Evolutionary conservation across 805 yeast genomes (phyloP).

Genomic region (Candida ipomoeae): DNA sequence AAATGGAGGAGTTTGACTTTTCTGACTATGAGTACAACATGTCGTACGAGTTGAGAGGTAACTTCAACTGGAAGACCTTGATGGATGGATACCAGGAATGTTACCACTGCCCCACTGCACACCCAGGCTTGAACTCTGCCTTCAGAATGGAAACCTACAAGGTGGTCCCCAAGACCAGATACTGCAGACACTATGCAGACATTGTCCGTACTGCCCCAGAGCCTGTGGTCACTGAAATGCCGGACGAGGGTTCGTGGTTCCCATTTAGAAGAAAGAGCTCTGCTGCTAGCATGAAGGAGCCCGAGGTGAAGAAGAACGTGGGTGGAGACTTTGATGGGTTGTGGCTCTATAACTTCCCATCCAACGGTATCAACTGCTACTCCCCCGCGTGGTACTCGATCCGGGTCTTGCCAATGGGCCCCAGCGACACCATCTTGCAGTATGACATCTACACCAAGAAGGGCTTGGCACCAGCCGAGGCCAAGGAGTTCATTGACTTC

Average conservation of each 20-base stretch:
- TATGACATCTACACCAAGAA: constrained; percentile 60
- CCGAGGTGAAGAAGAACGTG: constrained; percentile 41
- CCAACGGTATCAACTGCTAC: constrained; percentile 58
- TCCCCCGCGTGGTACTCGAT: constrained; percentile 66
- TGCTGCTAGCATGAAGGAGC: constrained; percentile 12
- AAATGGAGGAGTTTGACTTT: constrained; percentile 56
- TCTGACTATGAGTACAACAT: constrained; percentile 59
- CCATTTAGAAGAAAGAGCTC: constrained; percentile 41
- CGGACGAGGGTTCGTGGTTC: constrained; percentile 44
- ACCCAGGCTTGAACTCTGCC: constrained; percentile 55
- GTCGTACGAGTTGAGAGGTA: constrained; percentile 61
- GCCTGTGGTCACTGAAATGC: constrained; percentile 7
- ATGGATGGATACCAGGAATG: constrained; percentile 70
- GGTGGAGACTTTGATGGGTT: constrained; percentile 62
- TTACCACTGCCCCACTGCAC: constrained; percentile 66
- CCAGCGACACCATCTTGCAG: constrained; percentile 53
- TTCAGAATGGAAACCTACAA: constrained; percentile 63
- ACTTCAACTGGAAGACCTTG: constrained; percentile 63
- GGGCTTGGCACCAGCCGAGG: constrained; percentile 48
- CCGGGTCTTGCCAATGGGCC: constrained; percentile 52
- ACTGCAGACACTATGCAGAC: constrained; percentile 60
- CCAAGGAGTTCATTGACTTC: constrained; percentile 61
- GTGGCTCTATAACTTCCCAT: constrained; percentile 61
- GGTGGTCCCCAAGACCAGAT: constrained; percentile 55
- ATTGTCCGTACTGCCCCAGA: constrained; percentile 36